Evolutionary conservation across 345 rosid genomes (phyloP), one percentile per base, ranked within the genome.

Genomic region (Theobroma cacao): DNA sequence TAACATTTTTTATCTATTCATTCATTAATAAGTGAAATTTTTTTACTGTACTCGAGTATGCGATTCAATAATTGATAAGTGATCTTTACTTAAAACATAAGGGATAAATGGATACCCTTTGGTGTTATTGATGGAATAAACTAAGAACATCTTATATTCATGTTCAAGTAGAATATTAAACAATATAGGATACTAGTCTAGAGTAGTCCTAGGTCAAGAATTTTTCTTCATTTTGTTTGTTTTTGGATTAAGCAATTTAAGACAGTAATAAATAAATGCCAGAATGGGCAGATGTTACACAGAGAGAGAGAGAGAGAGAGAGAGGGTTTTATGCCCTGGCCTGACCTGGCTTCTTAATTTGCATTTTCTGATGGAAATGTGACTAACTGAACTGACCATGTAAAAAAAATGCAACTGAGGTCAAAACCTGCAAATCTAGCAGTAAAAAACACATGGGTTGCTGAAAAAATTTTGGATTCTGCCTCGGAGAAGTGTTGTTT

Each of bases 361-460:
- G 68, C 24, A 75, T 4, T 31, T 24, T 36, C 20, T 15, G 55
- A 60, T 58, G 38, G 41, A 6, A 74, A 62, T 11, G 15, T 28
- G 60, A 34, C 53, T 10, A 55, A 75, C 76, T 52, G 9, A 52
- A 41, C 43, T 52, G 76, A 38, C 62, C 66, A 65, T 38, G 77
- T 14, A 63, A 72, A 58, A 45, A 55, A 34, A 55, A 43, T 31
- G 55, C 30, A 2, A 17, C 24, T 59, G 58, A 53, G 78, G 84
- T 82, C 85, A 82, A 83, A 81, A 58, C 63, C 74, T 76, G 77
- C 65, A 79, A 26, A 74, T 41, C 20, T 52, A 58, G 75, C 77
- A 45, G 82, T 64, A 55, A 66, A 52, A 64, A 15, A 34, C 84
- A 82, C 85, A 84, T 80, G 85, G 88, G 77, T 71, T 71, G 62